Evolutionary conservation across 495 filamentous ascomycete genomes (phyloP), one percentile per base, ranked within the genome.

Genomic region (Copromyces sp.): DNA sequence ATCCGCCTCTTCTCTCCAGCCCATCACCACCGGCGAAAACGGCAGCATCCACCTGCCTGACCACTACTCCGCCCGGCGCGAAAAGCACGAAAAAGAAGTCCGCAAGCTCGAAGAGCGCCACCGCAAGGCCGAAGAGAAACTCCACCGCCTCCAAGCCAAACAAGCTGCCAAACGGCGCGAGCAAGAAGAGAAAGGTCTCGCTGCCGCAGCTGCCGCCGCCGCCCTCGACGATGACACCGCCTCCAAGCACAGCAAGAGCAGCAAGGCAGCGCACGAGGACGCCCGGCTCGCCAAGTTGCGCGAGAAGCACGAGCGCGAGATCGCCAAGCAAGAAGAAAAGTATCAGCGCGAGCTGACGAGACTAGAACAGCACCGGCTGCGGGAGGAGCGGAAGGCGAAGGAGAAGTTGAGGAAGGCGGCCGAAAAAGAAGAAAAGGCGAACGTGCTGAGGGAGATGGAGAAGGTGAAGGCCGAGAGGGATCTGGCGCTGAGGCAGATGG

Each of bases 101-200:
- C 81, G 83, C 45, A 95, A 94, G 74, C 87, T 97, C 1, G 86
- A 92, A 14, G 84, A 90, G 8, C 89, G 90, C 72, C 91, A 91
- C 73, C 85, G 85, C 45, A 90, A 91, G 71, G 83, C 93, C 3
- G 88, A 94, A 29, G 87, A 90, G 45, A 93, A 94, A 75, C 82
- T 97, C 0, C 76, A 73, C 81, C 84, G 87, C 71, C 82, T 84
- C 35, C 82, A 85, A 16, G 83, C 86, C 73, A 81, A 84, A 24
- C 81, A 84, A 17, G 77, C 81, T 12, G 73, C 76, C 7, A 86
- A 84, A 71, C 78, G 77, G 20, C 76, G 53, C 53, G 53, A 61
- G 29, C 53, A 61, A 1, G 53, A 35, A 35, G 53, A 61, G 29
- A 61, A 61, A 29, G 53, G 53, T 8, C 29, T 61, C 11, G 53